A percentile compares a stretch with the other conserved stretches of the same genome.
phyloP scores from a whole-genome alignment of 306 rosid species.

The Lotus japonicus region DNA sequence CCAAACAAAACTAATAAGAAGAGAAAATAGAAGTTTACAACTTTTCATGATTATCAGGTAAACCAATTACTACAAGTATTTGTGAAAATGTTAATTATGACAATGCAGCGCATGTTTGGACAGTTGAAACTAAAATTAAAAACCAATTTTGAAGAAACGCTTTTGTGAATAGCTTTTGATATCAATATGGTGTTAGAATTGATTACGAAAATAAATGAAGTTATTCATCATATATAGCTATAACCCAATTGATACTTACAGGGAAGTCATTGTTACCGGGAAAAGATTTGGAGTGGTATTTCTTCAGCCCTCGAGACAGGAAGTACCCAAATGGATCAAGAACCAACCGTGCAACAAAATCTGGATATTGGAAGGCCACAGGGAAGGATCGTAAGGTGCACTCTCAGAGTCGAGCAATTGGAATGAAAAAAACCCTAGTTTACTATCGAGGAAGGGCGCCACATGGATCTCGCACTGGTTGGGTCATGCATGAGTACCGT shows the following conservation, averaged over 20 bases:
- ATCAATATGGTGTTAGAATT: too few species aligned
- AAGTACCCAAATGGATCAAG: slow-evolving; percentile 97
- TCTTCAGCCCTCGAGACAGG: slow-evolving; percentile 86
- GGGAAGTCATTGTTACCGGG: slow-evolving; percentile 92
- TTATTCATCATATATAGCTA: too few species aligned
- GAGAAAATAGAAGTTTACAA: too few species aligned
- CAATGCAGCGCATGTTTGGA: too few species aligned
- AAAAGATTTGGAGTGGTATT: slow-evolving; percentile 97
- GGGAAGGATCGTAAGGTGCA: slow-evolving; percentile 91
- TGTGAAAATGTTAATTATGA: too few species aligned
- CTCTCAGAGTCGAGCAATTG: slow-evolving; percentile 59
- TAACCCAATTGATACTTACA: slow-evolving; percentile 14
- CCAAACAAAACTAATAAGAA: too few species aligned
- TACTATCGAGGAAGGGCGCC: slow-evolving; percentile 96
- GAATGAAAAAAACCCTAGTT: slow-evolving; percentile 98
- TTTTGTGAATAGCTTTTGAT: too few species aligned
- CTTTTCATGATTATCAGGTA: too few species aligned
- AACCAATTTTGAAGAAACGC: too few species aligned
- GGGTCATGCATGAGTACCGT: slow-evolving; percentile 99
- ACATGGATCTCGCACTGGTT: slow-evolving; percentile 75
- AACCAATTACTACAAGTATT: too few species aligned
- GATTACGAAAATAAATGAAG: too few species aligned
- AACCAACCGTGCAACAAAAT: slow-evolving; percentile 88
- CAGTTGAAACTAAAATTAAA: too few species aligned
- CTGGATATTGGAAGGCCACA: slow-evolving; percentile 95